Evolutionary conservation across 441 rosid species (phyloP).

Genomic region (Mallotus japonicus): DNA sequence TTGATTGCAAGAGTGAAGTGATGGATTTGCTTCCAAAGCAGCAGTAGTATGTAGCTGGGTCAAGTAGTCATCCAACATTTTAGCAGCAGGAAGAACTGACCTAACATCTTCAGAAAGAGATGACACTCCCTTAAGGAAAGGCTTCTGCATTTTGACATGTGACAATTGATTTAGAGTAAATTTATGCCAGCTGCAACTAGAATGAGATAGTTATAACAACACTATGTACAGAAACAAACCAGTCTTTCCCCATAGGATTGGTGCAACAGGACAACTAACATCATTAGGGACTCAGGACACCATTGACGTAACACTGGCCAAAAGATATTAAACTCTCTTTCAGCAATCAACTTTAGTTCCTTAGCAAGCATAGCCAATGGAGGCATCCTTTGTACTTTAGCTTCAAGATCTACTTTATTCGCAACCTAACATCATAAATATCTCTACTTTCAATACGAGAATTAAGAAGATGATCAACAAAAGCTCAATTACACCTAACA

Average conservation of each 20-base stretch:
- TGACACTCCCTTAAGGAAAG: slow-evolving; percentile 70
- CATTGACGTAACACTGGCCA: slow-evolving; percentile 62
- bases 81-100: slow-evolving; percentile 83
- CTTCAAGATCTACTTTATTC: slow-evolving; percentile 53
- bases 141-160: slow-evolving; percentile 49
- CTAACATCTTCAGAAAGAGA: slow-evolving; percentile 79
- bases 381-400: slow-evolving; percentile 55
- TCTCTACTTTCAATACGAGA: slow-evolving; percentile 10
- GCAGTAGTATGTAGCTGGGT: slow-evolving; percentile 53
- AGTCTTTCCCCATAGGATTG: slow-evolving; percentile 86
- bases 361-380: slow-evolving; percentile 86
- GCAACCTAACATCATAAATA: slow-evolving; percentile 52
- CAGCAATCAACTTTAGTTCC: slow-evolving; percentile 72
- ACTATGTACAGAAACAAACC: slow-evolving; percentile 51
- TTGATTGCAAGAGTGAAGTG: slow-evolving; percentile 37
- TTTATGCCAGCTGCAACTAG: slow-evolving; percentile 17
- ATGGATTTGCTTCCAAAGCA: slow-evolving; percentile 41
- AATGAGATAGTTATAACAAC: slow-evolving; percentile 6
- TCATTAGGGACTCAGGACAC: slow-evolving; percentile 70
- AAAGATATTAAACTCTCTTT: slow-evolving; percentile 71
- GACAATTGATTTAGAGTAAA: slow-evolving; percentile 14
- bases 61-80: slow-evolving; percentile 67
- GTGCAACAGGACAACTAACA: slow-evolving; percentile 64
- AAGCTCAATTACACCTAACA: not conserved
- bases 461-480: not conserved